These are phyloP conservation scores for Cercospora sp. DNA, from an alignment of 2,329 filamentous ascomycete species.

Conservation along the genomic window DNA sequence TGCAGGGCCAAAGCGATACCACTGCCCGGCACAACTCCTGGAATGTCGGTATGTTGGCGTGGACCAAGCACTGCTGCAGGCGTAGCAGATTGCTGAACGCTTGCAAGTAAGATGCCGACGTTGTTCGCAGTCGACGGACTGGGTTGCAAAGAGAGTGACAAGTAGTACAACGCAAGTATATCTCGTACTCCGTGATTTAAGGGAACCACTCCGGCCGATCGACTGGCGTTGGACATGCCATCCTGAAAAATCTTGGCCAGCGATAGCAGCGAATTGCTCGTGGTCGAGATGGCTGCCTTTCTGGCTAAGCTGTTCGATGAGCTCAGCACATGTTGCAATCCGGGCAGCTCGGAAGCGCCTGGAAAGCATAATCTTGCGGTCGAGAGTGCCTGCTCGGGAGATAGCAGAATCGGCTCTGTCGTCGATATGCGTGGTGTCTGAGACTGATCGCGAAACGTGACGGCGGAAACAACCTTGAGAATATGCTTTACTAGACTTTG, in stretches of 20 bases:
- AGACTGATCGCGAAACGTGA: conserved; percentile 28
- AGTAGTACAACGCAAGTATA: conserved; percentile 90
- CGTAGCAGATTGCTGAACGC: conserved; percentile 71
- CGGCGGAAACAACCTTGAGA: conserved; percentile 62
- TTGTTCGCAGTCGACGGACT: conserved; percentile 98
- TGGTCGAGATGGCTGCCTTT: conserved; percentile 83
- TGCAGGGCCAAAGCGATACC: conserved; percentile 83
- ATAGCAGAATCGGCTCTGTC: conserved; percentile 70
- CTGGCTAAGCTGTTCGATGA: conserved; percentile 66
- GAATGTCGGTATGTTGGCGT: conserved; percentile 53
- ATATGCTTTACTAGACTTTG: conserved; percentile 77
- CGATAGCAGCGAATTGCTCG: conserved; percentile 91
- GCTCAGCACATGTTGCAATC: conserved; percentile 64
- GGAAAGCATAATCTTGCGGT: conserved; percentile 84
- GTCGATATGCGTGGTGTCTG: conserved; percentile 34
- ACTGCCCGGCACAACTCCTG: conserved; percentile 80
- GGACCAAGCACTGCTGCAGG: conserved; percentile 32
- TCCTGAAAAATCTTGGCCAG: conserved; percentile 98
- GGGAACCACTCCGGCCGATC: conserved; percentile 35
- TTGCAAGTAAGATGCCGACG: conserved; percentile 92
- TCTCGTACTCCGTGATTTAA: conserved; percentile 76
- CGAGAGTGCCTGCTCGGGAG: conserved; percentile 78
- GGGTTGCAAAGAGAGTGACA: conserved; percentile 89
- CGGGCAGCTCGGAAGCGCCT: conserved; percentile 73
- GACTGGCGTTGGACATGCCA: conserved; percentile 75